These are phyloP conservation scores for Penicillium sp. DNA, from an alignment of 2,329 filamentous ascomycete species.

Conservation along the genomic window DNA sequence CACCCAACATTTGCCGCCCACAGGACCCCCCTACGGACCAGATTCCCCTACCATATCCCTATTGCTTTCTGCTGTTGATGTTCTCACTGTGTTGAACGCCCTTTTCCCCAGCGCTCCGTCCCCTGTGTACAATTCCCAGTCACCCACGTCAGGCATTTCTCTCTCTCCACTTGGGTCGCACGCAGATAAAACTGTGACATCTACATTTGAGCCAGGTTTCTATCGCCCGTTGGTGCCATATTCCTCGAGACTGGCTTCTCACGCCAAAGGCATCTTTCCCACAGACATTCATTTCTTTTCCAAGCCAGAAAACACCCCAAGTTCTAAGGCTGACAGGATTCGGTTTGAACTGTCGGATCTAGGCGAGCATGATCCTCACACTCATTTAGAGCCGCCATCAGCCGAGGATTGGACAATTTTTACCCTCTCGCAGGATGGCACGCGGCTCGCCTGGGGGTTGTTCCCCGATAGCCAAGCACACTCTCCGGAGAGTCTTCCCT, in stretches of 20 bases:
- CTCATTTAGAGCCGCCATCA: conserved; percentile 74
- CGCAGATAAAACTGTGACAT: conserved; percentile 25
- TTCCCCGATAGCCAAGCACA: conserved; percentile 66
- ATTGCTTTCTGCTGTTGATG: conserved; percentile 77
- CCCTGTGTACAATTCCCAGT: conserved; percentile 34
- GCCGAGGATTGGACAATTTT: conserved; percentile 83
- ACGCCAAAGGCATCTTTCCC: conserved; percentile 35
- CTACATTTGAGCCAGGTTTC: conserved; percentile 37
- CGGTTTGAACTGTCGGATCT: conserved; percentile 48
- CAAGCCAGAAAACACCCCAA: conserved; percentile 31
- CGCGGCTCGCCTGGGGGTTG: conserved; percentile 70
- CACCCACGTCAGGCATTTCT: conserved; percentile 32
- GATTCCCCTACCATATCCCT: conserved; percentile 64
- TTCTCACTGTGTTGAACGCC: conserved; percentile 79
- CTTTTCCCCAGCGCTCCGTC: conserved; percentile 67
- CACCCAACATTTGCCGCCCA: conserved; percentile 49
- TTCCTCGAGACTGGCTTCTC: conserved; percentile 30
- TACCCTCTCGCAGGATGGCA: conserved; percentile 76
- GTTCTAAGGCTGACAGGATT: conserved; percentile 44
- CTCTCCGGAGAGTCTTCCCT: conserved; percentile 63
- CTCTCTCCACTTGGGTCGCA: conserved; percentile 27
- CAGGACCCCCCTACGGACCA: conserved; percentile 54
- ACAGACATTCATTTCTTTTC: conserved; percentile 36
- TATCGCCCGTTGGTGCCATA: conserved; percentile 37
- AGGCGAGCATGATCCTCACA: conserved; percentile 47